phyloP scores from a whole-genome alignment of 768 basidiomycete genomes.

The Boletus speciosus region DNA sequence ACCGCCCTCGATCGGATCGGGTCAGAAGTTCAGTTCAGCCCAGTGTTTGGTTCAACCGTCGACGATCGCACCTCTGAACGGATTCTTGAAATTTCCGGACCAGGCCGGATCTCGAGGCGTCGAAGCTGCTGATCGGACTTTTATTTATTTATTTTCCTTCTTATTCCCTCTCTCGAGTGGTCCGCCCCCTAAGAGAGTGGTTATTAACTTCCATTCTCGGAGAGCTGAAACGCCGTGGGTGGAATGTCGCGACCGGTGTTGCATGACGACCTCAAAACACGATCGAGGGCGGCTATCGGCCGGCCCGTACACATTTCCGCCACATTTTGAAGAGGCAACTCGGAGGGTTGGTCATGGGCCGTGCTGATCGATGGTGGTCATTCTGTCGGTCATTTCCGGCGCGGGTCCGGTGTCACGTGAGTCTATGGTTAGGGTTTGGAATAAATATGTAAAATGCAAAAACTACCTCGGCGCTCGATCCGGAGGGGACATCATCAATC shows the following conservation, averaged over 20 bases:
- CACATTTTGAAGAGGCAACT: neutral
- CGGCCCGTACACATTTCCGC: constrained; percentile 11
- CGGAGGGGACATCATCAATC: constrained; percentile 18
- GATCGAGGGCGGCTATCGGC: constrained; percentile 21
- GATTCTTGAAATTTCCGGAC: constrained; percentile 19
- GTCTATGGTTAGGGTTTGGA: constrained; percentile 23
- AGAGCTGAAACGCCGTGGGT: constrained; percentile 5
- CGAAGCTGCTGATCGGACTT: constrained; percentile 19
- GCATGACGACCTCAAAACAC: constrained; percentile 21
- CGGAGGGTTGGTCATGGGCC: constrained; percentile 8
- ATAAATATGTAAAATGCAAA: constrained; percentile 21
- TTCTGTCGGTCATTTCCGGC: too few relatives aligned
- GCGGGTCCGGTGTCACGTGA: constrained; percentile 23
- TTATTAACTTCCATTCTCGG: constrained; percentile 4
- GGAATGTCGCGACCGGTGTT: neutral
- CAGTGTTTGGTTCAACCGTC: neutral
- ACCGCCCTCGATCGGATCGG: constrained; percentile 18
- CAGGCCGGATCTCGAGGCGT: constrained; percentile 16
- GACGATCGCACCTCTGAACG: constrained; percentile 1
- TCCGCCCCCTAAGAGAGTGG: neutral
- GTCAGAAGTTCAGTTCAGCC: constrained; percentile 7
- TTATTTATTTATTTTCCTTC: neutral
- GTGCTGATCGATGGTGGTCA: constrained; percentile 1
- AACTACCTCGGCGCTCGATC: constrained; percentile 22
- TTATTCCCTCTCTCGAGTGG: constrained; percentile 9